Base-by-base conservation (phyloP, 495 filamentous ascomycete species). In the Penicillium silybi region DNA sequence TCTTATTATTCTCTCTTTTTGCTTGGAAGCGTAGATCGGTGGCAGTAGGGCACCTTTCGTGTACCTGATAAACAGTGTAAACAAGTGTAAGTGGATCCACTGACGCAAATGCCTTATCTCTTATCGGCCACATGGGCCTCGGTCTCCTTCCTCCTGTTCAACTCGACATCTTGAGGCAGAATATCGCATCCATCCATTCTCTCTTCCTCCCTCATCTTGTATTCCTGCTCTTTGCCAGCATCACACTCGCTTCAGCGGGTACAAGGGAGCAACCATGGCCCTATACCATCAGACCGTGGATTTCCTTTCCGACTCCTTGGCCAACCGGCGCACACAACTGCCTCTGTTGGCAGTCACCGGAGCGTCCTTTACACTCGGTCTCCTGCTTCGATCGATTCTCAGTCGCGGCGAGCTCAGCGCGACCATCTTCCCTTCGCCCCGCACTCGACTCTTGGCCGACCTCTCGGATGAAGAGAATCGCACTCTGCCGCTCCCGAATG, bases 401-500 rank as follows among this genome's bases (percentile, higher is more conserved):
- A 48, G 62, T 3, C 43, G 26, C 15, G 46, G 54, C 26, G 46
- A 46, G 13, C 51, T 42, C 18, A 16, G 46, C 11, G 48, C 59
- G 19, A 41, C 41, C 1, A 48, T 73, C 9, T 70, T 82, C 22
- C 57, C 64, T 18, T 82, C 81, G 3, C 82, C 82, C 3, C 65
- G 64, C 29, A 62, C 70, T 18, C 73, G 68, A 15, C 46, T 79
- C 4, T 57, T 84, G 13, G 67, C 74, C 7, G 58, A 65, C 1
- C 63, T 83, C n/a, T 73, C 74, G 17, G 55, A 69, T 17, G 59
- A 72, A 6, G 74, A 85, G 44, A 69, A 72, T 9, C 58, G 66
- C 20, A 55, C 65, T 44, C 69, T 86, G 3, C 84, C 89, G 2
- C 88, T 95, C 65, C 89, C 89, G 1, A 82, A 85, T 17, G 80